Conservation (phyloP, 164 flowering plant species). For the Litsea cubeba region DNA sequence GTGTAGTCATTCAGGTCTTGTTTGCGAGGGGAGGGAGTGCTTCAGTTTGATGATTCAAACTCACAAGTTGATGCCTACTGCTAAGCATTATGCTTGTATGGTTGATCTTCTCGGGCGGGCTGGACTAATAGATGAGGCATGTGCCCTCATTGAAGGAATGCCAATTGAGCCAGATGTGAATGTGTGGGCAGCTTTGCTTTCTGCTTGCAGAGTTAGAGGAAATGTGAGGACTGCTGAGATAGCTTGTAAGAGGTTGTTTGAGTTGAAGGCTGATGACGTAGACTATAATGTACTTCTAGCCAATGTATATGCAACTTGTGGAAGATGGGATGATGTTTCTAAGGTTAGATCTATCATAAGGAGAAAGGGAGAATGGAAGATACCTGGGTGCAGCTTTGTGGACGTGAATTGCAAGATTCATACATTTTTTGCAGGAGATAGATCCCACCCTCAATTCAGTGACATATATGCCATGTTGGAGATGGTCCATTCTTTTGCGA, state of each 20-base stretch:
- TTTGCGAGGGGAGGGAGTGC: slow-evolving; percentile 16
- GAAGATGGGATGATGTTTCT: slow-evolving; percentile 23
- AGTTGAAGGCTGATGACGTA: slow-evolving; percentile 15
- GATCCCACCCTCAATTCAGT: slow-evolving; percentile 15
- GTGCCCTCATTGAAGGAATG: slow-evolving; percentile 16
- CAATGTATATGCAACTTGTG: slow-evolving; percentile 21
- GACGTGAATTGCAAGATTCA: slow-evolving; percentile 21
- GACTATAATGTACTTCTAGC: slow-evolving; percentile 21
- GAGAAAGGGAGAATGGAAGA: slow-evolving; percentile 15
- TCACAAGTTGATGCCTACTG: slow-evolving; percentile 1
- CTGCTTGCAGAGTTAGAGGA: slow-evolving; percentile 17
- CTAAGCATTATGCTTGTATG: slow-evolving; percentile 30
- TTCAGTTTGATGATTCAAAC: slow-evolving; percentile 15
- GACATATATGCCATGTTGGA: slow-evolving; percentile 12
- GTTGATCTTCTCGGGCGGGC: slow-evolving; percentile 29
- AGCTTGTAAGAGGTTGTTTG: slow-evolving; percentile 11
- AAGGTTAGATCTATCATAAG: slow-evolving; percentile 12
- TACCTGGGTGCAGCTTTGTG: slow-evolving; percentile 24
- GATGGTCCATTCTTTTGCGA: slow-evolving; percentile 8
- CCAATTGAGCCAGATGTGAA: slow-evolving; percentile 13
- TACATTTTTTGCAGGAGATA: slow-evolving; percentile 21
- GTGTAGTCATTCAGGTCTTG: slow-evolving; percentile 28
- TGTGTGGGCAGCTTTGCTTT: slow-evolving; percentile 26
- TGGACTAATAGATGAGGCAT: slow-evolving; percentile 22
- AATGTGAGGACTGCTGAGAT: slow-evolving; percentile 17